Percentiles rank a stretch among this genome's conserved stretches.
phyloP scores from a whole-genome alignment of 2,329 filamentous ascomycete species.

The Neoarthrinium moseri region DNA sequence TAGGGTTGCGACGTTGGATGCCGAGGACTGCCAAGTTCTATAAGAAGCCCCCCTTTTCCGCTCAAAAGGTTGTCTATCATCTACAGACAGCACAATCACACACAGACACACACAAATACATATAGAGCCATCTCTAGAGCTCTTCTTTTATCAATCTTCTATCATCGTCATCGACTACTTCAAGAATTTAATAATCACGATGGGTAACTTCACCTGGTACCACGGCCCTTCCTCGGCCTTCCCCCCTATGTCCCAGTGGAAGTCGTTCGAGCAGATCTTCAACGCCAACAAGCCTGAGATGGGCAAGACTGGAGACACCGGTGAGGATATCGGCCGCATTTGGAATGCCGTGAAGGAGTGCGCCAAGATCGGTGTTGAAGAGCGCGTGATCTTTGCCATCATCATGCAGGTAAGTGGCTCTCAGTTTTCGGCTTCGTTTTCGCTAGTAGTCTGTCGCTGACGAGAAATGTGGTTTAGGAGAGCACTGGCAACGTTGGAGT shows the following conservation, averaged over 20 bases:
- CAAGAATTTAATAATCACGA: constrained; percentile 9
- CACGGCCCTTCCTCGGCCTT: constrained; percentile 27
- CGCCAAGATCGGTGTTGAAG: constrained; percentile 31
- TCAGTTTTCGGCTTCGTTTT: too few relatives aligned
- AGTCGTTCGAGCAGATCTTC: constrained; percentile 32
- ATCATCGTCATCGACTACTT: too few relatives aligned
- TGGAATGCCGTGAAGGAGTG: constrained; percentile 27
- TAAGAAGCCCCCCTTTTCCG: too few relatives aligned
- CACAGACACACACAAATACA: too few relatives aligned
- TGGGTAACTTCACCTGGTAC: constrained; percentile 10
- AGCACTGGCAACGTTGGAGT: constrained; percentile 37
- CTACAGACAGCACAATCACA: too few relatives aligned
- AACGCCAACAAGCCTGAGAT: constrained; percentile 31
- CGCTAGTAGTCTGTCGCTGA: neutral
- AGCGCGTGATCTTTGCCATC: constrained; percentile 36
- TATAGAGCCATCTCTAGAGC: too few relatives aligned
- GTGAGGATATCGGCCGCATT: constrained; percentile 31
- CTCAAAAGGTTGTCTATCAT: too few relatives aligned
- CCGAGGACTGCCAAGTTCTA: too few relatives aligned
- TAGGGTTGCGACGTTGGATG: too few relatives aligned
- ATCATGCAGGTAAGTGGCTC: constrained; percentile 37
- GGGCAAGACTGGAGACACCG: constrained; percentile 27
- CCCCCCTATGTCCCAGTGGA: constrained; percentile 30
- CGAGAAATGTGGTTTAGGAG: constrained; percentile 14
- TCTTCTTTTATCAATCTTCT: too few relatives aligned